Conservation (phyloP, 805 yeast genomes). For the Yamadazyma endophytica region DNA sequence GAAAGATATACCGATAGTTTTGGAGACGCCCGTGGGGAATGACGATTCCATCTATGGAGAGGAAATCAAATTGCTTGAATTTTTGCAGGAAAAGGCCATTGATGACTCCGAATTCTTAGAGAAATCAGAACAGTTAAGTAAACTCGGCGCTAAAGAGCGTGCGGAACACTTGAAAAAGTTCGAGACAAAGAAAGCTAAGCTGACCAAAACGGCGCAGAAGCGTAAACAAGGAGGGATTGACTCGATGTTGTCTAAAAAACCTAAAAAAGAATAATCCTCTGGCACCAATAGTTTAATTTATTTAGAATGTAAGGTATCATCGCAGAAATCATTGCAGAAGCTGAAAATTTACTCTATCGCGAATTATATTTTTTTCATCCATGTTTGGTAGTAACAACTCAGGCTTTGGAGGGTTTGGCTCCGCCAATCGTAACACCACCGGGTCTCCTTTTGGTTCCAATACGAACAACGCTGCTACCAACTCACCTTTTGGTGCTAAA, state of each 20-base stretch:
- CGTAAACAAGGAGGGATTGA: slow-evolving; percentile 7
- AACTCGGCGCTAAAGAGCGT: slow-evolving; percentile 65
- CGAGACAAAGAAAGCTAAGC: slow-evolving; percentile 45
- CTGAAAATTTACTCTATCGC: not conserved
- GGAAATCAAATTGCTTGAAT: slow-evolving; percentile 78
- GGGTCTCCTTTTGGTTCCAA: slow-evolving; percentile 35
- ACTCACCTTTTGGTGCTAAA: slow-evolving; percentile 35
- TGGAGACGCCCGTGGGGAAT: slow-evolving; percentile 80
- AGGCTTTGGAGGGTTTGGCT: slow-evolving; percentile 51
- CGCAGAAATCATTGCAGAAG: slow-evolving; percentile 1
- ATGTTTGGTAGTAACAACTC: slow-evolving; percentile 49
- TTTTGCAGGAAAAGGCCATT: slow-evolving; percentile 57
- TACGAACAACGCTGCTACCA: slow-evolving; percentile 17
- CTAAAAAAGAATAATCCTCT: slow-evolving; percentile 3
- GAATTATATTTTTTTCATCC: slow-evolving; percentile 6
- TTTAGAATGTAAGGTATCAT: too few relatives aligned
- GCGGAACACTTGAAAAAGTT: slow-evolving; percentile 63
- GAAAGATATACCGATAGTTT: slow-evolving; percentile 66
- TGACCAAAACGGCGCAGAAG: slow-evolving; percentile 2
- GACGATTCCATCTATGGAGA: slow-evolving; percentile 69
- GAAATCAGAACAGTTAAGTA: slow-evolving; percentile 47
- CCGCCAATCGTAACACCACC: slow-evolving; percentile 16
- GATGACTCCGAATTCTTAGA: slow-evolving; percentile 54
- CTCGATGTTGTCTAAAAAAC: slow-evolving; percentile 9
- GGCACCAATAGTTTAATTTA: too few relatives aligned